Conservation (phyloP, 129 eudicot genomes). For the Flaveria sonorensis region DNA sequence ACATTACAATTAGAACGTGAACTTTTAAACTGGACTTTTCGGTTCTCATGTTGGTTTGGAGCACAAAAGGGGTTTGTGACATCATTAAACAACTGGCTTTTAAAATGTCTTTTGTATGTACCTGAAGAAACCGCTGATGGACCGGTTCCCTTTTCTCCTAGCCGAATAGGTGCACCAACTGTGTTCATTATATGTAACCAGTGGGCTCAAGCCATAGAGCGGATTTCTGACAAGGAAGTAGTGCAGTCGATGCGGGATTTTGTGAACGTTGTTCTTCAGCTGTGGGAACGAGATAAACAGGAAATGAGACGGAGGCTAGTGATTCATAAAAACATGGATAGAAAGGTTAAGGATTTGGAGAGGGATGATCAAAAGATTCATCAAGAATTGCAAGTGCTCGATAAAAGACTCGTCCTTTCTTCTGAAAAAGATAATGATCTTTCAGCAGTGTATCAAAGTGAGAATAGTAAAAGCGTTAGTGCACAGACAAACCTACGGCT, state of each 20-base stretch:
- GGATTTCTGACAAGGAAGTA: constrained; percentile 84
- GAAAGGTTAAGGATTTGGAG: constrained; percentile 72
- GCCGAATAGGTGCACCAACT: constrained; percentile 94
- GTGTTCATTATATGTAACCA: constrained; percentile 79
- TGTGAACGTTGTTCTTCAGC: constrained; percentile 67
- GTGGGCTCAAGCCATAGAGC: constrained; percentile 85
- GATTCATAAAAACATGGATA: constrained; percentile 60
- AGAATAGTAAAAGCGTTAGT: constrained; percentile 68
- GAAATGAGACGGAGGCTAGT: constrained; percentile 67
- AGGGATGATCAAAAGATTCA: constrained; percentile 89
- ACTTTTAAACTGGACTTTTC: constrained; percentile 73
- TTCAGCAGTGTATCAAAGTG: constrained; percentile 81
- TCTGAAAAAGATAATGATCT: constrained; percentile 42
- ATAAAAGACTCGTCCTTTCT: constrained; percentile 64
- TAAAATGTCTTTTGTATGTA: constrained; percentile 67
- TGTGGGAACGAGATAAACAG: constrained; percentile 81
- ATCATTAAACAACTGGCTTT: constrained; percentile 83
- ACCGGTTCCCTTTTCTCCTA: constrained; percentile 84
- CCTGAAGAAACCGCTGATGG: constrained; percentile 98
- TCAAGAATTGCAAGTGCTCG: constrained; percentile 80
- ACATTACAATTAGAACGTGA: constrained; percentile 80
- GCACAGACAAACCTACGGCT: constrained; percentile 77
- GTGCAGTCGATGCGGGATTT: constrained; percentile 73
- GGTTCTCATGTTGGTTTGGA: constrained; percentile 79
- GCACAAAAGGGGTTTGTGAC: constrained; percentile 80